phyloP scores from a whole-genome alignment of 805 yeast species.

The Spencermartinsiella europaea region DNA sequence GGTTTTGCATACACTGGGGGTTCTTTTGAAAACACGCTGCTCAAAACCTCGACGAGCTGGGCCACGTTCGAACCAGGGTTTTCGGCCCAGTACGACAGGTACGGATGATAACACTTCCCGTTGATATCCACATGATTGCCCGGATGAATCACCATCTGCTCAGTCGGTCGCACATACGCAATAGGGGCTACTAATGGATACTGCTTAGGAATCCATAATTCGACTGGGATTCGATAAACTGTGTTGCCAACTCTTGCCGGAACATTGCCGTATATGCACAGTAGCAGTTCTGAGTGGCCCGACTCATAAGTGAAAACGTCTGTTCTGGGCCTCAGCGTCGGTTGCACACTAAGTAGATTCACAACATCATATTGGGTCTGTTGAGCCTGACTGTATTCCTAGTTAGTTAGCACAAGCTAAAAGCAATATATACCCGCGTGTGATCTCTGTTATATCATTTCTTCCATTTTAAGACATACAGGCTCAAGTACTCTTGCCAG shows the following conservation, averaged over 20 bases:
- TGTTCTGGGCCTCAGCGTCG: conserved; percentile 63
- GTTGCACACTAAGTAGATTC: conserved; percentile 45
- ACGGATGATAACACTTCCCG: conserved; percentile 70
- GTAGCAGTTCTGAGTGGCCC: conserved; percentile 56
- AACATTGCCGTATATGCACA: conserved; percentile 59
- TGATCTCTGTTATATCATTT: too few species aligned
- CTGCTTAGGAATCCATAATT: conserved; percentile 69
- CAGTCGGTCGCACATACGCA: conserved; percentile 57
- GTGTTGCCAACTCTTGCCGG: conserved; percentile 31
- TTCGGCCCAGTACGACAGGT: conserved; percentile 52
- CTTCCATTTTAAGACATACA: too few species aligned
- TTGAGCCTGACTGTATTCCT: conserved; percentile 56
- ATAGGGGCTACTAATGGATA: conserved; percentile 69
- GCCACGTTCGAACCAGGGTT: conserved; percentile 27
- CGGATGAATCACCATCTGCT: conserved; percentile 45
- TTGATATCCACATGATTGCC: conserved; percentile 63
- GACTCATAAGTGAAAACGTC: conserved; percentile 50
- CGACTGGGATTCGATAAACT: conserved; percentile 49
- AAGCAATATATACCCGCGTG: too few species aligned
- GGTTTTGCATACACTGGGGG: conserved; percentile 42
- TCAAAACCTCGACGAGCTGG: conserved; percentile 32
- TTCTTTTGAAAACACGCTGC: conserved; percentile 36
- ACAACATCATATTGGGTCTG: conserved; percentile 59
- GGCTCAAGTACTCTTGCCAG: neutral
- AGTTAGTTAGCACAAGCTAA: too few species aligned